Base-by-base conservation (phyloP, 768 basidiomycete species). In the Lactarius tabidus region DNA sequence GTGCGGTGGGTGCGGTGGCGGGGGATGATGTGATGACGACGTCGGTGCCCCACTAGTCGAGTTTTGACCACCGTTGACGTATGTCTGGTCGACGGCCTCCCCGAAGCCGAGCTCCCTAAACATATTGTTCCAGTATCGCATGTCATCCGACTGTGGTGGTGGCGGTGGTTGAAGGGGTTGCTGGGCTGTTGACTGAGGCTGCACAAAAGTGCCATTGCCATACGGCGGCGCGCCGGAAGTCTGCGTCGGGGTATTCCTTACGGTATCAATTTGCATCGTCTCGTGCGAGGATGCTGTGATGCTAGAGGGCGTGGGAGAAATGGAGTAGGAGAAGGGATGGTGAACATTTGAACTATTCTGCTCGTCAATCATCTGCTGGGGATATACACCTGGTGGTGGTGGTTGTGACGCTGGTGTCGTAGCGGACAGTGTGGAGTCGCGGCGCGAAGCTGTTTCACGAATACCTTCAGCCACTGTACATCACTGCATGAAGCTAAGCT, bases 81-180 rank as follows among this genome's bases (percentile, higher is more conserved):
- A 48, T 63, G 55, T 63, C 35, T 65, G 60, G 15, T 78, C 77
- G 29, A 72, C 74, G 7, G 54, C 63, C 45, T 72, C 85, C 23
- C 85, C 85, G 68, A 86, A 87, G 26, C 89, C 89, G 18, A 90
- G 81, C 68, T 91, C 88, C 53, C 86, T 75, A 69, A 89, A 84
- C 88, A 91, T 90, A 64, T 84, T 84, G 69, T 84, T 83, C 81
- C 85, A 90, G 74, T 91, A 91, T 60, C 84, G 79, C 14, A 82
- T 82, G 72, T 91, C 89, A 68, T 85, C 84, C 29, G 71, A 65
- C 41, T 66, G 59, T 55, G 63, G 33, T 26, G 55, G 38, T 1
- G 36, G 64, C 3, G 15, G 6, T 15, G 33, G n/a, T 10, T 61
- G 64, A 12, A 55, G 23, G 33, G 29, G 18, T 18, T 61, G 64